These are phyloP conservation scores for Papiliotrema terrestris DNA, from an alignment of 1,284 basidiomycete species.

Conservation along the genomic window DNA sequence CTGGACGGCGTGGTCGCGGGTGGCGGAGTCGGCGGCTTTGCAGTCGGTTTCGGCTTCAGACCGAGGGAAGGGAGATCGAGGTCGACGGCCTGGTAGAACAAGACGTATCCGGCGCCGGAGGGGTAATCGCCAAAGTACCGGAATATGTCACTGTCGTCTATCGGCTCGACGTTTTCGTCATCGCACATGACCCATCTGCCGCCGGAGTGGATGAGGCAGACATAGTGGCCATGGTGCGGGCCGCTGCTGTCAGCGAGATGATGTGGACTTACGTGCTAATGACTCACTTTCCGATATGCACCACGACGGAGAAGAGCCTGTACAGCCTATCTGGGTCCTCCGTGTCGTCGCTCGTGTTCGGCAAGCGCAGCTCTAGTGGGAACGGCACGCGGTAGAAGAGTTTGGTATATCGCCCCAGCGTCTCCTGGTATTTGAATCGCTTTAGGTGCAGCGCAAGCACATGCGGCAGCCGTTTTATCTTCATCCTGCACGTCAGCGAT, in stretches of 20 bases:
- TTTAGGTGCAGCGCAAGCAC: constrained; percentile 93
- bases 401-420: constrained; percentile 83
- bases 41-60: constrained; percentile 22
- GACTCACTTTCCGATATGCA: constrained; percentile 92
- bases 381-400: constrained; percentile 94
- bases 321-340: constrained; percentile 82
- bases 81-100: constrained; percentile 94
- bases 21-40: constrained; percentile 1
- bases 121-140: constrained; percentile 91
- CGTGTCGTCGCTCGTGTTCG: constrained; percentile 94
- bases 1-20: background rate
- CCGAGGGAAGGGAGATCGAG: constrained; percentile 70
- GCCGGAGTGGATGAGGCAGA: constrained; percentile 84
- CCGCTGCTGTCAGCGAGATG: constrained; percentile 57
- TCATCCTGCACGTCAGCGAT: constrained; percentile 71
- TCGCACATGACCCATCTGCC: constrained; percentile 91
- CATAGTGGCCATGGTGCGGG: constrained; percentile 95
- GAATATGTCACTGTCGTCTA: constrained; percentile 83
- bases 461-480: constrained; percentile 93
- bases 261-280: background rate
- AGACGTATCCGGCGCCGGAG: constrained; percentile 87
- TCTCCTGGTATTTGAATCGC: constrained; percentile 96
- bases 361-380: constrained; percentile 86
- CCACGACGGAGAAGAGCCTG: constrained; percentile 90
- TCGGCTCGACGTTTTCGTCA: constrained; percentile 83